Conservation (phyloP, 768 basidiomycete species). For the Xanthoconium purpureum region DNA sequence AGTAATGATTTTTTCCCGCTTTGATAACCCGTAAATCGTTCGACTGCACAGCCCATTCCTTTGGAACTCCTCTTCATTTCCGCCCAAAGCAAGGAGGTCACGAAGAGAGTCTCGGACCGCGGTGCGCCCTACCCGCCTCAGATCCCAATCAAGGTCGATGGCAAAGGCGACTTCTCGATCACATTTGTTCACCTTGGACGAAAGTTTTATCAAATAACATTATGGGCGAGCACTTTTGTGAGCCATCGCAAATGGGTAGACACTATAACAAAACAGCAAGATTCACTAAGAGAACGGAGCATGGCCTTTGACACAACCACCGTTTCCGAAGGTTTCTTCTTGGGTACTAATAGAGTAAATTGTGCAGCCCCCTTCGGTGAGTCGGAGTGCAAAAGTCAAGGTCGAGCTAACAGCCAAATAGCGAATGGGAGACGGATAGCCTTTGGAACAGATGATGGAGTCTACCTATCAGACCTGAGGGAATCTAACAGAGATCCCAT, state of each 20-base stretch:
- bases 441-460: conserved; percentile 97
- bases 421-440: conserved; percentile 82
- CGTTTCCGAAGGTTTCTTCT: conserved; percentile 86
- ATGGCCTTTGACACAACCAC: conserved; percentile 81
- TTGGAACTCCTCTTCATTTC: conserved; percentile 86
- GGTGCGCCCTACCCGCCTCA: conserved; percentile 43
- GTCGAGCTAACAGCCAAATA: conserved; percentile 31
- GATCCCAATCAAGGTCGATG: conserved; percentile 51
- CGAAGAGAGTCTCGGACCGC: conserved; percentile 42
- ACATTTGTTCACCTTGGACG: conserved; percentile 93
- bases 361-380: conserved; percentile 85
- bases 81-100: conserved; percentile 49
- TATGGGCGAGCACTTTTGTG: conserved; percentile 86
- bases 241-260: conserved; percentile 95
- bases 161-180: conserved; percentile 86
- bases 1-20: not conserved
- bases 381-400: conserved; percentile 34
- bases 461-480: conserved; percentile 88
- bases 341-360: conserved; percentile 81
- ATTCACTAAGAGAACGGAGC: conserved; percentile 77
- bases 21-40: conserved; percentile 5
- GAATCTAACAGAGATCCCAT: conserved; percentile 77
- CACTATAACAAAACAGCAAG: conserved; percentile 85
- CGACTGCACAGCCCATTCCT: conserved; percentile 75
- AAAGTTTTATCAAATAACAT: conserved; percentile 85